Evolutionary conservation across 345 rosid species (phyloP).

Genomic region (Leavenworthia alabamica): DNA sequence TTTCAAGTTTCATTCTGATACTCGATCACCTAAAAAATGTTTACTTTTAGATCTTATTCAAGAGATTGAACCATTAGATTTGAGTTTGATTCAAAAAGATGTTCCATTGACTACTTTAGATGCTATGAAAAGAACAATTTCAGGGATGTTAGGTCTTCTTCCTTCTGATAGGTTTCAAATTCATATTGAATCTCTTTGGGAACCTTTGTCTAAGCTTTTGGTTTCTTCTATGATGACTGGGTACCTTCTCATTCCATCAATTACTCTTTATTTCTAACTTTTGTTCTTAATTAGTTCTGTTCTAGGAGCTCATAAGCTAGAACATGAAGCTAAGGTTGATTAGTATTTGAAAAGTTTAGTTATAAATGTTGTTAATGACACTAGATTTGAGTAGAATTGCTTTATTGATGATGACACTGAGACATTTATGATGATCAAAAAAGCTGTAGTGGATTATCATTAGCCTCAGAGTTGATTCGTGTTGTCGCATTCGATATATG

Average conservation of each 20-base stretch:
- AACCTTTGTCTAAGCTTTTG: conserved; percentile 78
- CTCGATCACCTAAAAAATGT: conserved; percentile 42
- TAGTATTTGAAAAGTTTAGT: neutral
- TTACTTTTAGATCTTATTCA: conserved; percentile 58
- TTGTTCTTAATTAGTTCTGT: neutral
- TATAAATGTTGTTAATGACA: neutral
- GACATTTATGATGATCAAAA: neutral
- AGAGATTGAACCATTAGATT: conserved; percentile 90
- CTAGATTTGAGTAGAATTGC: neutral
- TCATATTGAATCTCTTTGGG: conserved; percentile 85
- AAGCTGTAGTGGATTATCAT: neutral
- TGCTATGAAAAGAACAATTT: conserved; percentile 96
- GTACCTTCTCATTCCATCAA: conserved; percentile 39
- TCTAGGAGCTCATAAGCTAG: neutral
- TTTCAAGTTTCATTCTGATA: conserved; percentile 29
- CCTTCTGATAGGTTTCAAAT: conserved; percentile 93
- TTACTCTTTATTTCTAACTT: neutral
- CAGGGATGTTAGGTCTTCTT: conserved; percentile 94
- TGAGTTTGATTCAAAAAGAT: conserved; percentile 82
- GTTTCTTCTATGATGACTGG: conserved; percentile 98
- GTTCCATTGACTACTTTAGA: conserved; percentile 77
- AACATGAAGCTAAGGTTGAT: neutral
- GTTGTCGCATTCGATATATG: neutral
- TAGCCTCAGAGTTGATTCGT: neutral
- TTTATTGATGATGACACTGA: neutral